Evolutionary conservation across 352 stramenopile species (phyloP).

Genomic region (Phytophthora cryptogea): DNA sequence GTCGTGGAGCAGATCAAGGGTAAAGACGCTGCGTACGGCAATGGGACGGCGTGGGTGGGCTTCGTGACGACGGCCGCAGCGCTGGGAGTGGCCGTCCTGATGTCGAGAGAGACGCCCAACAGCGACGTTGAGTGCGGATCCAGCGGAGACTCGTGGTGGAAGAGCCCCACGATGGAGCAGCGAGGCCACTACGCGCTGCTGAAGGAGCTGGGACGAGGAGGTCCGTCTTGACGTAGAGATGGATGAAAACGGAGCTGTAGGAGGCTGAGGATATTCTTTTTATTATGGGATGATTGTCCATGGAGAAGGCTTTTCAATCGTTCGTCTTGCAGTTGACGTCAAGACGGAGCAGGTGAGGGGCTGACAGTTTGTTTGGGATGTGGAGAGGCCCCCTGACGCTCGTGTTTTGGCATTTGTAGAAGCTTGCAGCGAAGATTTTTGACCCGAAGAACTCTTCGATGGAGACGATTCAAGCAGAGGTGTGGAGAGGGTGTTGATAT

Average conservation of each 20-base stretch:
- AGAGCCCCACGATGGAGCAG: slow-evolving; percentile 16
- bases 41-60: slow-evolving; percentile 30
- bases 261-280: slow-evolving; percentile 1
- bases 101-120: slow-evolving; percentile 15
- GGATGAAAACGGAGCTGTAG: background rate
- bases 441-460: slow-evolving; percentile 59
- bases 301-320: slow-evolving; percentile 61
- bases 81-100: slow-evolving; percentile 15
- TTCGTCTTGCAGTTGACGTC: slow-evolving; percentile 66
- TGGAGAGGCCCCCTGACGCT: slow-evolving; percentile 3
- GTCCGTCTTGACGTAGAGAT: slow-evolving; percentile 17
- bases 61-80: slow-evolving; percentile 24
- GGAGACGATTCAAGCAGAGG: slow-evolving; percentile 66
- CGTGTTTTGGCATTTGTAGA: slow-evolving; percentile 17
- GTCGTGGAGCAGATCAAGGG: slow-evolving; percentile 7
- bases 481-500: slow-evolving; percentile 12
- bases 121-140: slow-evolving; percentile 31
- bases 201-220: slow-evolving; percentile 71
- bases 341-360: slow-evolving; percentile 45
- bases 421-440: slow-evolving; percentile 77
- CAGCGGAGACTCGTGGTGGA: slow-evolving; percentile 16
- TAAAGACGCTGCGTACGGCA: slow-evolving; percentile 19
- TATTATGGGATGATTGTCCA: slow-evolving; percentile 15
- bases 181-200: slow-evolving; percentile 55
- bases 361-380: background rate